Evolutionary conservation across 2,329 filamentous ascomycete species (phyloP), one percentile per base, ranked within the genome.

Genomic region (Paramyrothecium sp.): DNA sequence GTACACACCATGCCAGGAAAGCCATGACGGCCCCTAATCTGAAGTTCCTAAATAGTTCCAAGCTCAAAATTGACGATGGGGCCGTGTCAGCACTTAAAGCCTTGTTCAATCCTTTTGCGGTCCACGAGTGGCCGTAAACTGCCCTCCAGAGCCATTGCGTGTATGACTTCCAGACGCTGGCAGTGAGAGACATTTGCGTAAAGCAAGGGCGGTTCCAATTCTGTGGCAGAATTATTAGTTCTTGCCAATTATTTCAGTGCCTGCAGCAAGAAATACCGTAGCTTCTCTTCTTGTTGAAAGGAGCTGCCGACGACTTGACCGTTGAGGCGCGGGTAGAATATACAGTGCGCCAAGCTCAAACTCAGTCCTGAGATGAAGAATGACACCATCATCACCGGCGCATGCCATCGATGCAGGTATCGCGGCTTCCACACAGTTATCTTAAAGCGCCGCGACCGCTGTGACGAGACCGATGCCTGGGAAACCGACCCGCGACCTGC

Each of bases 91-190:
- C 52, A 34, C 19, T 23, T 17, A 58, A 58, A 12, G 56, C 53
- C 20, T 55, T 58, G 56, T 58, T 58, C 23, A 55, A 38, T 19
- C 56, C 56, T 11, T 54, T 53, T 33, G 53, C 53, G 3, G 56
- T 58, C 53, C 56, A 58, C 2, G 7, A 26, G 11, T 26, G 44
- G n/a, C 20, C 26, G 41, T 58, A 58, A 41, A 58, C 56, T 7
- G 56, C 48, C 41, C 20, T 48, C 53, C 56, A 58, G 8, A 58
- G 56, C 53, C 56, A 58, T 41, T 58, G 53, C 1, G 56, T 58
- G 38, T 50, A 58, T 2, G 41, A 53, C 48, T 53, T 58, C 56
- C 56, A 58, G 16, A 58, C 56, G 21, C 56, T 55, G 1, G 56
- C 22, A n/a, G 53, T 55, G 10, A 52, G 56, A 2, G 56, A 47